A percentile compares a stretch with the other conserved stretches of the same genome.
These are phyloP conservation scores for Cadophora gregata DNA, from an alignment of 2,329 filamentous ascomycete genomes.

Conservation along the genomic window DNA sequence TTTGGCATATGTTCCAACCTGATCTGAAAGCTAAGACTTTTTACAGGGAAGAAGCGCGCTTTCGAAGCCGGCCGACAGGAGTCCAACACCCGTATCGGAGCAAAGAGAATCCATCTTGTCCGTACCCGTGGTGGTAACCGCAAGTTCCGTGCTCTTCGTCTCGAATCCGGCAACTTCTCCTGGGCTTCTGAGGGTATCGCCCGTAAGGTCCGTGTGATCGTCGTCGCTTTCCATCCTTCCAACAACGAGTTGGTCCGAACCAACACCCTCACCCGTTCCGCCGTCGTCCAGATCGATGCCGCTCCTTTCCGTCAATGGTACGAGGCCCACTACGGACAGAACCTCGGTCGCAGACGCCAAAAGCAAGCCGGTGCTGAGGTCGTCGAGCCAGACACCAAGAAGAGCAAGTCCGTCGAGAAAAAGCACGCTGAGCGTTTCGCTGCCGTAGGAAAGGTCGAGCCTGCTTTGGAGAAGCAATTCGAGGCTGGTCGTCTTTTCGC, in stretches of 20 bases:
- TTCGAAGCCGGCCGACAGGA: constrained; percentile 99
- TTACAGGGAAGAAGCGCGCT: constrained; percentile 89
- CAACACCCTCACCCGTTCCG: constrained; percentile 99
- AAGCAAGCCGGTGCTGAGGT: constrained; percentile 64
- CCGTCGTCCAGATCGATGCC: constrained; percentile 98
- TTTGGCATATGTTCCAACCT: constrained; percentile 75
- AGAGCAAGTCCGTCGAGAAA: constrained; percentile 93
- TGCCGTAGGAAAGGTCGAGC: constrained; percentile 89
- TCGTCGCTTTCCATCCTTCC: constrained; percentile 97
- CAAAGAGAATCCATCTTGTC: constrained; percentile 96
- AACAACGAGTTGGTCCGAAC: constrained; percentile 99
- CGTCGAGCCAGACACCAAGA: constrained; percentile 70
- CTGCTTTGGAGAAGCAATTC: constrained; percentile 95
- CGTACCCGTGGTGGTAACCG: constrained; percentile 98
- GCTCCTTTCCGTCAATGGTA: constrained; percentile 99
- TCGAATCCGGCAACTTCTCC: constrained; percentile 99
- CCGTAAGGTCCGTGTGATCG: constrained; percentile 99
- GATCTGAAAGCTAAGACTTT: constrained; percentile 52
- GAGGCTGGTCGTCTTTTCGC: constrained; percentile 98
- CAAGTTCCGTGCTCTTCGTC: constrained; percentile 99
- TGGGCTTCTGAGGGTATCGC: constrained; percentile 98
- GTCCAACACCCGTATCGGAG: constrained; percentile 98
- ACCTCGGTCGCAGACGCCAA: constrained; percentile 89
- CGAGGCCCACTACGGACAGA: constrained; percentile 97
- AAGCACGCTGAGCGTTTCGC: constrained; percentile 92